Base-by-base conservation (phyloP, 2,329 filamentous ascomycete species). In the Ceratocystis cacaofunesta region DNA sequence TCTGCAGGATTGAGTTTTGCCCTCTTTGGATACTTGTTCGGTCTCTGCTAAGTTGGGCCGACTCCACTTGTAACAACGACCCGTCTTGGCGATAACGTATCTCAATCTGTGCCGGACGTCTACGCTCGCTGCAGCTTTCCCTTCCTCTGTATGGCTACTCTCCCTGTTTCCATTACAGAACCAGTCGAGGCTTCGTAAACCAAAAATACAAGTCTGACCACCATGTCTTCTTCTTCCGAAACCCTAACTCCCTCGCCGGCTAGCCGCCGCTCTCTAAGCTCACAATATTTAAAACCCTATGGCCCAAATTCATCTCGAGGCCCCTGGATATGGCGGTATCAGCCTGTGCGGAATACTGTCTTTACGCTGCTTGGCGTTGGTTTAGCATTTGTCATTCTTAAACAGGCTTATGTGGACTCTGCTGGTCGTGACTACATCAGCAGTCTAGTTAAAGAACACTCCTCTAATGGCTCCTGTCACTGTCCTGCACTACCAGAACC, bases 371-470 rank as follows among this genome's bases (percentile, higher is more conserved):
- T 74, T 3, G 70, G 71, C 6, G 71, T 73, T 58, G 69, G 77
- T 8, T 68, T 77, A 60, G 46, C 76, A n/a, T 73, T 77, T 6
- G 70, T 76, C 17, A 74, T 71, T 10, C 70, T 72, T 52, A 76
- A 75, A 46, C 70, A 76, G 57, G 68, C 69, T 8, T 70, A 68
- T 62, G 61, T 70, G 28, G 67, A 62, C 15, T 48, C 62, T 57
- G 65, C 67, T 22, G 68, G 68, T 52, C 64, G 66, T 12, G 66
- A 67, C 28, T 65, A 67, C 32, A 67, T 67, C 41, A 62, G 63
- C 48, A 58, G n/a, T 28, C 63, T 67, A 10, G 66, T 67, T 1
- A 48, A 67, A 36, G 58, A 58, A 17, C 60, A 58, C 19, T 5
- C 63, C 17, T 30, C 55, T n/a, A 58, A 57, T 36, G 28, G 60